Conservation (phyloP, 1,284 basidiomycete genomes). For the Cryptococcus sp. region DNA sequence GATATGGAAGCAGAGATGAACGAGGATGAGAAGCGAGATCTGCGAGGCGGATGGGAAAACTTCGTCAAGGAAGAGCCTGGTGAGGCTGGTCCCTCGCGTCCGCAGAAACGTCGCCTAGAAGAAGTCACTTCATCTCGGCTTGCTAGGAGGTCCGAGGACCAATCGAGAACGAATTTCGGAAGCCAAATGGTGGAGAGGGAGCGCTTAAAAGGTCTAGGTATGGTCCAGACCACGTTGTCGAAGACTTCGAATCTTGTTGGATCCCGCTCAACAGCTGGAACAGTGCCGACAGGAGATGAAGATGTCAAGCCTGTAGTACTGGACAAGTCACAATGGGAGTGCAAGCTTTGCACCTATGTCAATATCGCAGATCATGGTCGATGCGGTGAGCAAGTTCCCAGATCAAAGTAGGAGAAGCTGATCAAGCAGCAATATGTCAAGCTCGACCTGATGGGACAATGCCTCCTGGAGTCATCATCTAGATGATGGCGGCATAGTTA, state of each 20-base stretch:
- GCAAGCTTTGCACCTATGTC: slow-evolving; percentile 30
- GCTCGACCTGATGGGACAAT: slow-evolving; percentile 26
- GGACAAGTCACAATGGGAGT: slow-evolving; percentile 18
- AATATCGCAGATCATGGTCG: slow-evolving; percentile 29
- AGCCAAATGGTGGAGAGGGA: slow-evolving; percentile 14
- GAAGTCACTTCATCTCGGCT: background rate
- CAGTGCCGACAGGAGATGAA: slow-evolving; percentile 1
- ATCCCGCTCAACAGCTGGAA: background rate
- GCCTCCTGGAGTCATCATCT: slow-evolving; percentile 11
- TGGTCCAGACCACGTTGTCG: slow-evolving; percentile 7
- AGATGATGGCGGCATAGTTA: background rate
- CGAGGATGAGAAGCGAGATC: slow-evolving; percentile 26
- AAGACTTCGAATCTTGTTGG: background rate
- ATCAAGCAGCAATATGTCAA: slow-evolving; percentile 30
- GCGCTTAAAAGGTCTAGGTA: slow-evolving; percentile 19
- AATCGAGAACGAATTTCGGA: slow-evolving; percentile 5
- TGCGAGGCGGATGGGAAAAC: slow-evolving; percentile 37
- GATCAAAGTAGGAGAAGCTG: slow-evolving; percentile 3
- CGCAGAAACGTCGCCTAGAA: too few relatives aligned
- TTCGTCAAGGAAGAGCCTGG: slow-evolving; percentile 9
- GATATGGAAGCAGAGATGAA: slow-evolving; percentile 41
- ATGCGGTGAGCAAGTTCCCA: slow-evolving; percentile 31
- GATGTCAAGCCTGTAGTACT: background rate
- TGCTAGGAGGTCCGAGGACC: background rate
- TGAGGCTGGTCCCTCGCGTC: slow-evolving; percentile 1